Evolutionary conservation across 2,329 filamentous ascomycete genomes (phyloP).

Genomic region (Pseudogymnoascus sp.): DNA sequence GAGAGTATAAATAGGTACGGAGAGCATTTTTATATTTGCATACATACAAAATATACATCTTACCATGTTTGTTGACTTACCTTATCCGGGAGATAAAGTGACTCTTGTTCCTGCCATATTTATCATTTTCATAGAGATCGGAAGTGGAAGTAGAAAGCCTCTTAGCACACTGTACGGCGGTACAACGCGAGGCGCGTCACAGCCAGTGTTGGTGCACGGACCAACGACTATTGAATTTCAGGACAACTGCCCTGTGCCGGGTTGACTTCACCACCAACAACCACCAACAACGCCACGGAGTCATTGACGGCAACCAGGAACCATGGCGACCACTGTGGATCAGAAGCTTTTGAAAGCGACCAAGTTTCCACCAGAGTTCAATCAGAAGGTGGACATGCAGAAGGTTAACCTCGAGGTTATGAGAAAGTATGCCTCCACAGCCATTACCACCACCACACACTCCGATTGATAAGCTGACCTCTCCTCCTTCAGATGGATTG

Average conservation of each 20-base stretch:
- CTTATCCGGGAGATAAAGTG: not conserved
- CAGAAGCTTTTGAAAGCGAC: constrained; percentile 83
- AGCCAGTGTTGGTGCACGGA: not conserved
- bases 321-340: constrained; percentile 77
- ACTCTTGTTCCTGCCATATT: not conserved
- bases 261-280: not conserved
- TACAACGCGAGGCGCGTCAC: not conserved
- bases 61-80: not conserved
- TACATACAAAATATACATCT: not conserved
- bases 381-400: constrained; percentile 88
- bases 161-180: not conserved
- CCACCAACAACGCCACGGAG: constrained; percentile 7
- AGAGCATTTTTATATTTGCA: not conserved
- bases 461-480: constrained; percentile 17
- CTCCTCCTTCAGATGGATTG: constrained; percentile 67
- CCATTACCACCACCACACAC: constrained; percentile 17
- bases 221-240: constrained; percentile 2
- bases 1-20: not conserved
- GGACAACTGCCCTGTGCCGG: not conserved
- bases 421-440: constrained; percentile 64
- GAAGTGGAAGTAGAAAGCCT: not conserved
- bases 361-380: constrained; percentile 90
- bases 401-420: constrained; percentile 97
- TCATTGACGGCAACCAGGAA: constrained; percentile 19
- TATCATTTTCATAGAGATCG: not conserved